These are phyloP conservation scores for Guillardia theta DNA, from an alignment of 78 protist species.

Conservation along the genomic window DNA sequence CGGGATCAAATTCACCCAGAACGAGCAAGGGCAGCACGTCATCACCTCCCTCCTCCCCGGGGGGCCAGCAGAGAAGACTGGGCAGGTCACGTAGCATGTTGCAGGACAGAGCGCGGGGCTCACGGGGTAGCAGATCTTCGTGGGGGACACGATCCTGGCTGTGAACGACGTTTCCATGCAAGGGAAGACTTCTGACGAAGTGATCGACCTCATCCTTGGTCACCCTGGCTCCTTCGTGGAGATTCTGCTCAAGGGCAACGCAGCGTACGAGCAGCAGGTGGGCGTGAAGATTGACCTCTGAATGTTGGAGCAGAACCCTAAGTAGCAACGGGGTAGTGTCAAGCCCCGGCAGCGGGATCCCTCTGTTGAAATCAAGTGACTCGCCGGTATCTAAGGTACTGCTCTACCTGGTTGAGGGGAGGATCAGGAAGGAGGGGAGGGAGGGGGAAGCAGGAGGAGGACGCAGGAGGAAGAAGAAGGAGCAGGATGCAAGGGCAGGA, in stretches of 20 bases:
- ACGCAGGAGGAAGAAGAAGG: too few relatives aligned
- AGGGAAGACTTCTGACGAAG: neutral
- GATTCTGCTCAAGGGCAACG: neutral
- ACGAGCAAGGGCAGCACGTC: neutral
- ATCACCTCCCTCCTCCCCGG: neutral
- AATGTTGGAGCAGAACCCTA: too few relatives aligned
- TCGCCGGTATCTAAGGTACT: too few relatives aligned
- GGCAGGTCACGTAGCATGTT: neutral
- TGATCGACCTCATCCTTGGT: neutral
- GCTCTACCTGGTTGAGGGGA: too few relatives aligned
- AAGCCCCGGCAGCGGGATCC: too few relatives aligned
- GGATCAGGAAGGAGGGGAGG: too few relatives aligned
- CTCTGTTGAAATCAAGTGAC: too few relatives aligned
- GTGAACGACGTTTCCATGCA: neutral
- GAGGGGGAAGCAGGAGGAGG: too few relatives aligned
- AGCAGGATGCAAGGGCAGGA: too few relatives aligned
- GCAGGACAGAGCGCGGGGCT: neutral
- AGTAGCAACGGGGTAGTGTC: too few relatives aligned
- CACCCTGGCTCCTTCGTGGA: neutral
- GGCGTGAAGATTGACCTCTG: too few relatives aligned
- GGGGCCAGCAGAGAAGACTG: neutral
- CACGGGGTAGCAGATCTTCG: neutral
- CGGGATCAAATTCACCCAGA: neutral
- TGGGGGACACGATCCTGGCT: neutral
- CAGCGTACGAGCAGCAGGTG: too few relatives aligned